phyloP scores from a whole-genome alignment of 768 basidiomycete species.

The Boletus pseudopeckii region DNA sequence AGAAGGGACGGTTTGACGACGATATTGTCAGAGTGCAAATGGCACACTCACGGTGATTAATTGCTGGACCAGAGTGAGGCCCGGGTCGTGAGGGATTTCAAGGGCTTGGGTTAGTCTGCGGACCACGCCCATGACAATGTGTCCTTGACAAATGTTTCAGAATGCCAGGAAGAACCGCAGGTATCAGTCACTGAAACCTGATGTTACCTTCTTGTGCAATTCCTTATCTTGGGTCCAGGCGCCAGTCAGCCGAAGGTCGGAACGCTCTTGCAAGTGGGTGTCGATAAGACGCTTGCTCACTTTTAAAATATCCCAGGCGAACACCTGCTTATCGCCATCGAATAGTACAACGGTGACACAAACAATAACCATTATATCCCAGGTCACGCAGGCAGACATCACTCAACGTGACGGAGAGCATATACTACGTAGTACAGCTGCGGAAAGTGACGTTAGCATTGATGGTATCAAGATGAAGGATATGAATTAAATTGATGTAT shows the following conservation, averaged over 20 bases:
- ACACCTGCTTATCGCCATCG: not conserved
- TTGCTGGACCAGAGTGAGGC: slow-evolving; percentile 50
- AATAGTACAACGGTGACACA: not conserved
- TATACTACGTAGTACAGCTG: not conserved
- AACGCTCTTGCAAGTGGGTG: not conserved
- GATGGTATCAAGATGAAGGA: slow-evolving; percentile 5
- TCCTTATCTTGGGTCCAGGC: slow-evolving; percentile 7
- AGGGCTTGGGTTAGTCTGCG: slow-evolving; percentile 31
- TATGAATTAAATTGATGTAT: slow-evolving; percentile 30
- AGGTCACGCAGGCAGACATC: not conserved
- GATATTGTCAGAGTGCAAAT: slow-evolving; percentile 1
- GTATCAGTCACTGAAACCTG: not conserved
- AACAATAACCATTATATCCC: not conserved
- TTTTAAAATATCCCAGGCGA: not conserved
- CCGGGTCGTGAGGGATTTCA: slow-evolving; percentile 54
- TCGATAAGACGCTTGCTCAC: not conserved
- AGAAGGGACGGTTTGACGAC: slow-evolving; percentile 2
- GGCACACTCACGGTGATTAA: slow-evolving; percentile 50
- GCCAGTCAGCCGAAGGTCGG: not conserved
- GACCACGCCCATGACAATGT: slow-evolving; percentile 21
- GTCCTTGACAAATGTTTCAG: not conserved
- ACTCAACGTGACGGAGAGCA: not conserved
- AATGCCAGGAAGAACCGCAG: not conserved
- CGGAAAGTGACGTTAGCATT: slow-evolving; percentile 8
- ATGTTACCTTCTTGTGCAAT: slow-evolving; percentile 1